A percentile compares a stretch with the other conserved stretches of the same genome.
These are phyloP conservation scores for Austroboletus rostrupii DNA, from an alignment of 1,284 basidiomycete genomes.

Conservation along the genomic window DNA sequence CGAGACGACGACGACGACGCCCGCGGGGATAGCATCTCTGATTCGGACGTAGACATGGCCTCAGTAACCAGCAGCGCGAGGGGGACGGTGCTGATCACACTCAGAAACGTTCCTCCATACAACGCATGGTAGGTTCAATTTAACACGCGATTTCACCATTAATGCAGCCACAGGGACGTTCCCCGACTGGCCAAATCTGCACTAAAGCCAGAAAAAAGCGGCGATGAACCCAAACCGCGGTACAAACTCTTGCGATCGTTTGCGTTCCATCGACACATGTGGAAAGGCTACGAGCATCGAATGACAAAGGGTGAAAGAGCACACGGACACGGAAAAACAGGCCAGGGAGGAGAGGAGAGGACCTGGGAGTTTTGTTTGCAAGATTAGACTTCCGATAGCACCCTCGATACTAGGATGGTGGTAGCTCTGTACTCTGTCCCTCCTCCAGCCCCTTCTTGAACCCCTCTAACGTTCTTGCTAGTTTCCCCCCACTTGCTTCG, in stretches of 20 bases:
- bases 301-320: conserved; percentile 84
- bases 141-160: conserved; percentile 1
- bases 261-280: conserved; percentile 67
- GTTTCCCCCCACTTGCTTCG: conserved; percentile 68
- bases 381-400: conserved; percentile 17
- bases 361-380: conserved; percentile 74
- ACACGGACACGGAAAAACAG: conserved; percentile 61
- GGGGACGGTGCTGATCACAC: conserved; percentile 80
- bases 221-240: conserved; percentile 52
- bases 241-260: conserved; percentile 83
- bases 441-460: conserved; percentile 72
- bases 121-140: conserved; percentile 67
- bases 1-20: conserved; percentile 39
- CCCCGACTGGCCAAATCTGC: conserved; percentile 78
- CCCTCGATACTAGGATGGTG: conserved; percentile 20
- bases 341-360: conserved; percentile 70
- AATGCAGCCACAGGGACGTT: conserved; percentile 55
- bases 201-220: conserved; percentile 43
- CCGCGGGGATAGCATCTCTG: conserved; percentile 25
- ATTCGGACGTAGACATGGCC: conserved; percentile 23
- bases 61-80: conserved; percentile 24
- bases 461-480: conserved; percentile 75
- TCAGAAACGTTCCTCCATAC: conserved; percentile 87
- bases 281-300: conserved; percentile 86
- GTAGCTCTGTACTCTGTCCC: conserved; percentile 23